Conservation (phyloP, 75 land plant genomes). For the Isoetes taiwanensis region DNA sequence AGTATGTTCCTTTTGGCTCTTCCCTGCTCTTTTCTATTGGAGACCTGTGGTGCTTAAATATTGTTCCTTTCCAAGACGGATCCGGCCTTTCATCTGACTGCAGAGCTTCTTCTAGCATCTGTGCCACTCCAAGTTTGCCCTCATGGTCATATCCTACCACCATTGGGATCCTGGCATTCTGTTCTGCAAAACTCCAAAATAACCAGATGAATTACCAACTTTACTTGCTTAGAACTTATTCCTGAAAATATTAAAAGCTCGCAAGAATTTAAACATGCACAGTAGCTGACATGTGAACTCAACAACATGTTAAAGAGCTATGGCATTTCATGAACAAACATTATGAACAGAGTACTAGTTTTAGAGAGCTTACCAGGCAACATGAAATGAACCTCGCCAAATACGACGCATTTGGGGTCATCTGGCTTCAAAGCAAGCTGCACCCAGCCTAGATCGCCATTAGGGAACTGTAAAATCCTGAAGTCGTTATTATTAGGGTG, state of each 20-base stretch:
- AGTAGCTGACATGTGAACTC: too few relatives aligned
- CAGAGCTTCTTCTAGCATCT: constrained; percentile 25
- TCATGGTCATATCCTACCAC: constrained; percentile 27
- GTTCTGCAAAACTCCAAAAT: constrained; percentile 13
- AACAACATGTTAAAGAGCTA: too few relatives aligned
- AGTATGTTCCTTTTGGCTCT: constrained; percentile 25
- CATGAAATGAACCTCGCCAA: constrained; percentile 35
- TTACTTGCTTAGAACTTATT: too few relatives aligned
- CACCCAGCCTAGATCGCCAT: constrained; percentile 36
- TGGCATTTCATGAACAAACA: too few relatives aligned
- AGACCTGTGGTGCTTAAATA: constrained; percentile 27
- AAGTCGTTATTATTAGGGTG: constrained; percentile 27
- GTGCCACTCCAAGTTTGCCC: constrained; percentile 20
- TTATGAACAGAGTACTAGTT: neutral
- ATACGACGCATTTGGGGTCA: constrained; percentile 27
- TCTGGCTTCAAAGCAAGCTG: constrained; percentile 24
- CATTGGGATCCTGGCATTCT: constrained; percentile 20
- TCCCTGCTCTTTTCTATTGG: constrained; percentile 17
- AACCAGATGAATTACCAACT: too few relatives aligned
- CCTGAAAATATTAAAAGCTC: too few relatives aligned
- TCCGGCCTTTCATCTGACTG: constrained; percentile 23
- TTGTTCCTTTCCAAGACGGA: constrained; percentile 26
- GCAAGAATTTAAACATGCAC: too few relatives aligned
- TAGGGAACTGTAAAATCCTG: constrained; percentile 23
- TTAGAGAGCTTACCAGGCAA: constrained; percentile 1